phyloP scores from a whole-genome alignment of 2,329 filamentous ascomycete genomes.

The Cercospora sp. region DNA sequence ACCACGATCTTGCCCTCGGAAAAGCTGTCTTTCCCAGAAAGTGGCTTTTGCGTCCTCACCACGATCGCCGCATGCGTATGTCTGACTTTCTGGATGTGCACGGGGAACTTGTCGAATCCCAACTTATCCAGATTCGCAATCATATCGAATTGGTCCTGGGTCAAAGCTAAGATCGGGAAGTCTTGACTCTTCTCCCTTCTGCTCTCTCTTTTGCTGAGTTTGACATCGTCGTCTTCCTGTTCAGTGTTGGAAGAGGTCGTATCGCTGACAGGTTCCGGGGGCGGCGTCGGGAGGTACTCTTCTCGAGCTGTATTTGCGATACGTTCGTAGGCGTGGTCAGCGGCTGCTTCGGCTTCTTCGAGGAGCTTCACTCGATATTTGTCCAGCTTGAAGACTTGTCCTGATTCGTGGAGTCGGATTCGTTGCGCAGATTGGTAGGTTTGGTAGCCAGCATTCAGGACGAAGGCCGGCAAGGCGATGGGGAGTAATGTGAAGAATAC shows the following conservation, averaged over 20 bases:
- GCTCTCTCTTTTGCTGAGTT: conserved; percentile 28
- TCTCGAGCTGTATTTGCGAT: conserved; percentile 66
- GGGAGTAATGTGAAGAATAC: conserved; percentile 71
- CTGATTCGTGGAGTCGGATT: conserved; percentile 70
- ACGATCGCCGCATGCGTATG: conserved; percentile 92
- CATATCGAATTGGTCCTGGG: conserved; percentile 80
- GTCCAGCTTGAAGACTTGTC: conserved; percentile 64
- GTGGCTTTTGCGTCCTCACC: conserved; percentile 60
- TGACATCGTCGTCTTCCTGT: conserved; percentile 1
- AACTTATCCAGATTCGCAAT: conserved; percentile 71
- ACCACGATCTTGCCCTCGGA: conserved; percentile 76
- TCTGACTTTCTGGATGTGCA: conserved; percentile 74
- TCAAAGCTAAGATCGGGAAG: conserved; percentile 72
- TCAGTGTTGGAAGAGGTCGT: conserved; percentile 33
- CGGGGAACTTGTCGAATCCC: conserved; percentile 60
- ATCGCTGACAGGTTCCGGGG: conserved; percentile 32
- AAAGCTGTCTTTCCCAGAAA: conserved; percentile 57
- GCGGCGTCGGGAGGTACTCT: conserved; percentile 65
- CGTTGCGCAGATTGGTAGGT: conserved; percentile 72
- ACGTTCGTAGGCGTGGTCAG: conserved; percentile 76
- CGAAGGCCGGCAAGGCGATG: conserved; percentile 68
- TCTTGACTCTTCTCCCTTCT: conserved; percentile 34
- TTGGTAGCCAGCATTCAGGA: conserved; percentile 76
- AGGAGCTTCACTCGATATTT: conserved; percentile 76
- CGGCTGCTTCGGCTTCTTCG: conserved; percentile 71